Evolutionary conservation across 2,329 filamentous ascomycete species (phyloP), one percentile per base, ranked within the genome.

Genomic region (Nakataea oryzae): DNA sequence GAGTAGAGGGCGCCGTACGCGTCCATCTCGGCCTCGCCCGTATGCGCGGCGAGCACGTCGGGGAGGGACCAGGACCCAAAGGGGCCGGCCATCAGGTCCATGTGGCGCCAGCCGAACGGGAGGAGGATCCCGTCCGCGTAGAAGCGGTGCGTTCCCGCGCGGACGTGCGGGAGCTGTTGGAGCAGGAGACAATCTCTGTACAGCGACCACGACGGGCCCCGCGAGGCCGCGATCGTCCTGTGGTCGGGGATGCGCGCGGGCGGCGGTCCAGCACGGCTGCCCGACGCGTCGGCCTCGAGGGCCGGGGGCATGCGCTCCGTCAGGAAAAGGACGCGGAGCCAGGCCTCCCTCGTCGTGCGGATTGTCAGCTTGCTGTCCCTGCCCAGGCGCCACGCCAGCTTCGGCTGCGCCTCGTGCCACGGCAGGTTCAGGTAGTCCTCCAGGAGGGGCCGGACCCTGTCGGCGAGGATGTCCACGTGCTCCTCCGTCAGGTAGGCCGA

Each of bases 401-500:
- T 41, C 13, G 58, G 32, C n/a, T n/a, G n/a, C n/a, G n/a, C n/a
- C n/a, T n/a, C n/a, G n/a, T n/a, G n/a, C n/a, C n/a, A n/a, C n/a
- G n/a, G n/a, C 24, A n/a, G 17, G 1, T 66, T 4, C 61, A 74
- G 75, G 29, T 62, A 58, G 5, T 70, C 64, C 41, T 74, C 34
- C 13, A 80, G 69, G 1, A 63, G 56, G 14, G 62, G 56, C 8
- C 8, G 17, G 27, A 63, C 30, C 14, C 21, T 29, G 21, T 47
- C 5, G 5, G 30, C 28, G 4, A 63, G 59, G 13, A 55, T 24
- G 3, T 41, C 47, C 3, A 54, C 5, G 11, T 24, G 27, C 9
- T 24, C 21, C 34, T 24, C 26, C 1, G 12, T 56, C 2, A 63
- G 9, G 1, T 58, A 71, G 61, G 74, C 73, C 0, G 78, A 81